These are phyloP conservation scores for Trametes polyzona DNA, from an alignment of 1,284 basidiomycete genomes.

Conservation along the genomic window DNA sequence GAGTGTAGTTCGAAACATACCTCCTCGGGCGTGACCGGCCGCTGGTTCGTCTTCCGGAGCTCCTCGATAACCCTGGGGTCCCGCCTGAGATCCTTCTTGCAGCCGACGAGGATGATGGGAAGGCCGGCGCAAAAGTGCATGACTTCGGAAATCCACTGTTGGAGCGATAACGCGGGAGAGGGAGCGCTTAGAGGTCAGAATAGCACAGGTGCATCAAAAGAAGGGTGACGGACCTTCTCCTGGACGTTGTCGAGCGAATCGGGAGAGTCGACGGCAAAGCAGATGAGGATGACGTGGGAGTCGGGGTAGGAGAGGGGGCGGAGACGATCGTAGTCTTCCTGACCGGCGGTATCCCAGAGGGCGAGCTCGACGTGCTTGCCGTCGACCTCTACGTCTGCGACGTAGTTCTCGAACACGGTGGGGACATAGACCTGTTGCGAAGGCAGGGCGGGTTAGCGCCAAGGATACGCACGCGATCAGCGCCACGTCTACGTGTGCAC, in stretches of 20 bases:
- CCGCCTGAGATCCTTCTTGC: slow-evolving; percentile 74
- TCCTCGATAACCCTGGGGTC: slow-evolving; percentile 59
- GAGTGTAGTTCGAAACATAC: no score
- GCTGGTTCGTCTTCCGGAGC: slow-evolving; percentile 63
- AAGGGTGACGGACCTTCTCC: slow-evolving; percentile 62
- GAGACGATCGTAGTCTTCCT: slow-evolving; percentile 75
- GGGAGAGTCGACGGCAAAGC: slow-evolving; percentile 78
- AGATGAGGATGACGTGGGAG: slow-evolving; percentile 80
- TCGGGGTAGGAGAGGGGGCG: slow-evolving; percentile 78
- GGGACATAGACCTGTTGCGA: slow-evolving; percentile 60
- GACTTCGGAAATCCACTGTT: slow-evolving; percentile 80
- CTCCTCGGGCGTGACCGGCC: slow-evolving; percentile 62
- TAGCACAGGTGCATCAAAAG: neutral
- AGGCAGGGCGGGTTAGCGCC: slow-evolving; percentile 17
- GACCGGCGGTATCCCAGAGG: slow-evolving; percentile 82
- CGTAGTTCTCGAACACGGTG: slow-evolving; percentile 78
- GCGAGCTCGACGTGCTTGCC: slow-evolving; percentile 80
- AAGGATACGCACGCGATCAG: slow-evolving; percentile 20
- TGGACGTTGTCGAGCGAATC: slow-evolving; percentile 82
- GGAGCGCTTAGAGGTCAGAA: slow-evolving; percentile 3
- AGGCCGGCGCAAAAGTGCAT: slow-evolving; percentile 78
- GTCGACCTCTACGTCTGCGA: slow-evolving; percentile 75
- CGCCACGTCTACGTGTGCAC: slow-evolving; percentile 19
- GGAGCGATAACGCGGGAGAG: neutral
- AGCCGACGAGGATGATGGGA: slow-evolving; percentile 78